Conservation (phyloP, 2,329 filamentous ascomycete genomes). For the Neonectria sp. region DNA sequence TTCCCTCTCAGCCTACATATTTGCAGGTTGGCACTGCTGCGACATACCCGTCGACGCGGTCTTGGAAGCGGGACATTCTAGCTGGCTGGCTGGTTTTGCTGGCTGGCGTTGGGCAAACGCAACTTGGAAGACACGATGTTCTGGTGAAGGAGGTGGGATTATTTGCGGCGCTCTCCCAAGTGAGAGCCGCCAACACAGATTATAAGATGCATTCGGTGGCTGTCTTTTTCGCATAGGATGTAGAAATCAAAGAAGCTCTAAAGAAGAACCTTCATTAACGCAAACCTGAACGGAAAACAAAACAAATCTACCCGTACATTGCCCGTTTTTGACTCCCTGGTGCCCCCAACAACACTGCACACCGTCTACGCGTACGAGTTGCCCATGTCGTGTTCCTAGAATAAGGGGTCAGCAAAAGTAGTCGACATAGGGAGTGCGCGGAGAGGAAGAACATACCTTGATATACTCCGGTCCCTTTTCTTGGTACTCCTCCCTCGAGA, state of each 20-base stretch:
- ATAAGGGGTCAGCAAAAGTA: constrained; percentile 30
- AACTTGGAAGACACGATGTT: constrained; percentile 8
- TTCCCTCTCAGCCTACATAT: constrained; percentile 10
- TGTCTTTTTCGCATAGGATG: constrained; percentile 21
- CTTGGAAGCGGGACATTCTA: constrained; percentile 9
- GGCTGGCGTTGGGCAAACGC: constrained; percentile 25
- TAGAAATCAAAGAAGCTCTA: constrained; percentile 24
- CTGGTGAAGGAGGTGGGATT: constrained; percentile 6
- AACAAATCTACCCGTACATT: constrained; percentile 38
- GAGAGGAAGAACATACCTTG: constrained; percentile 72
- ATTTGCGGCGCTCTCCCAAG: constrained; percentile 8
- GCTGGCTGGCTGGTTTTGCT: constrained; percentile 21
- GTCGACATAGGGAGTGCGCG: not conserved
- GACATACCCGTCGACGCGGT: constrained; percentile 5
- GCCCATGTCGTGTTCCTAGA: constrained; percentile 76
- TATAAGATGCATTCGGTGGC: constrained; percentile 10
- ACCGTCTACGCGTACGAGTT: constrained; percentile 67
- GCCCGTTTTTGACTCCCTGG: constrained; percentile 42
- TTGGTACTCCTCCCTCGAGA: constrained; percentile 86
- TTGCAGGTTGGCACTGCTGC: not conserved
- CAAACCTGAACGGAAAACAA: constrained; percentile 27
- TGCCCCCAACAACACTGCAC: constrained; percentile 32
- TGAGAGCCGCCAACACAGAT: constrained; percentile 10
- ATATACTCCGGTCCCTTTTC: constrained; percentile 97
- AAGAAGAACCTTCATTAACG: constrained; percentile 36